A percentile compares a stretch with the other conserved stretches of the same genome.
These are phyloP conservation scores for Podaxis sp. DNA, from an alignment of 768 basidiomycete species.

Conservation along the genomic window DNA sequence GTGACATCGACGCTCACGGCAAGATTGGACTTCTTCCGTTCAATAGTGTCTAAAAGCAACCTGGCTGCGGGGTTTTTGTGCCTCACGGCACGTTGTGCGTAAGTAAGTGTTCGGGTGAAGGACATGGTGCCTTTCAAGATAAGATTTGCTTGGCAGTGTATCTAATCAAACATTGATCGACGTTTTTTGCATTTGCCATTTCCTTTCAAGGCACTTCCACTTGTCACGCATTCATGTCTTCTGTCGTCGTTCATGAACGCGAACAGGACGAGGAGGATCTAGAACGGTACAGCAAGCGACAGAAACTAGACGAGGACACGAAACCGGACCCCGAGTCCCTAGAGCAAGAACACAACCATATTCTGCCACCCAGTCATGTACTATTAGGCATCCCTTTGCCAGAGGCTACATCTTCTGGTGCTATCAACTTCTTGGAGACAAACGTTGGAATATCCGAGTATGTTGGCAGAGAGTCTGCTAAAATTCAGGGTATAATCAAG, in stretches of 20 bases:
- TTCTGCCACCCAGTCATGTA: slow-evolving; percentile 72
- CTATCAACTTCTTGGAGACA: slow-evolving; percentile 62
- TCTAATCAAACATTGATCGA: slow-evolving; percentile 10
- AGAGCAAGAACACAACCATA: slow-evolving; percentile 19
- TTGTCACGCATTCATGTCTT: slow-evolving; percentile 24
- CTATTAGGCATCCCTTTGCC: slow-evolving; percentile 59
- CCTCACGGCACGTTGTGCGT: slow-evolving; percentile 52
- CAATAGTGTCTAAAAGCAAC: slow-evolving; percentile 75
- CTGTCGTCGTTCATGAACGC: slow-evolving; percentile 41
- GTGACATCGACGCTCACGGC: slow-evolving; percentile 97
- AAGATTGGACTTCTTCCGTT: slow-evolving; percentile 85
- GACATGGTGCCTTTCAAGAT: slow-evolving; percentile 20
- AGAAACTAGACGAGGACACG: slow-evolving; percentile 29
- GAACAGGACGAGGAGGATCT: slow-evolving; percentile 44
- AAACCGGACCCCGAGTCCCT: slow-evolving; percentile 6
- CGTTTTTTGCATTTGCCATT: neutral
- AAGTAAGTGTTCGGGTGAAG: slow-evolving; percentile 45
- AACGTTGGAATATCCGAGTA: slow-evolving; percentile 93
- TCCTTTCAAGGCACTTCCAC: neutral
- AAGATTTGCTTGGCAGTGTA: neutral
- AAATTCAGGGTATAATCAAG: slow-evolving; percentile 92
- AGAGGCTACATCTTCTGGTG: slow-evolving; percentile 40
- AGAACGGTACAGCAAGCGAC: slow-evolving; percentile 41
- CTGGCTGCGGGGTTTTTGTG: slow-evolving; percentile 76
- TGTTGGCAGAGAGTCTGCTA: slow-evolving; percentile 61